Evolutionary conservation across 2,329 filamentous ascomycete species (phyloP).

Genomic region (Epichloe typhina): DNA sequence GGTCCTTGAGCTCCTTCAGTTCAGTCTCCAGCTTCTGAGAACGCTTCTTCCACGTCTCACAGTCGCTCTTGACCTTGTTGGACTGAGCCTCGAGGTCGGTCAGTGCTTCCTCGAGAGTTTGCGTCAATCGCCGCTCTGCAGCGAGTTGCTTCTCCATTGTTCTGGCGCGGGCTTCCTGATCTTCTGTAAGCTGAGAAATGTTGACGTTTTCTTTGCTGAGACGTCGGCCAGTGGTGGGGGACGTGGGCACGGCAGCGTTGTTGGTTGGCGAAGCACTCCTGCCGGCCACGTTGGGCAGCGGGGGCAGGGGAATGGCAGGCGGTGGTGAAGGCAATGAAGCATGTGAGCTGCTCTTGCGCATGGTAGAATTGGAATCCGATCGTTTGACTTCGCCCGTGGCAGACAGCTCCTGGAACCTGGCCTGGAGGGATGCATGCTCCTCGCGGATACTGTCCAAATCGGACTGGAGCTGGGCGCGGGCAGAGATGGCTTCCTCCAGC

Average conservation of each 20-base stretch:
- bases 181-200: constrained; percentile 72
- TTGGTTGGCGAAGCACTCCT: constrained; percentile 31
- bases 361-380: constrained; percentile 52
- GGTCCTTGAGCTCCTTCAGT: constrained; percentile 50
- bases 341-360: constrained; percentile 76
- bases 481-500: constrained; percentile 64
- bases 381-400: constrained; percentile 35
- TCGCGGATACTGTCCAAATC: constrained; percentile 56
- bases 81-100: constrained; percentile 86
- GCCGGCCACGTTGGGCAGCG: constrained; percentile 53
- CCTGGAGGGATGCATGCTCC: constrained; percentile 64
- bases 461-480: constrained; percentile 47
- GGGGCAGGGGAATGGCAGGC: constrained; percentile 89
- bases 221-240: constrained; percentile 49
- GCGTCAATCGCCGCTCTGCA: constrained; percentile 91
- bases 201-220: constrained; percentile 61
- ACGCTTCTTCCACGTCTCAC: constrained; percentile 83
- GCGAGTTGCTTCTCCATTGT: constrained; percentile 95
- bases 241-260: constrained; percentile 27
- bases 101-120: constrained; percentile 87
- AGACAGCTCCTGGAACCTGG: constrained; percentile 44
- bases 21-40: constrained; percentile 62
- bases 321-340: constrained; percentile 83
- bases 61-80: constrained; percentile 82
- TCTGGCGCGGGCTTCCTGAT: constrained; percentile 87